Conservation (phyloP, 1,284 basidiomycete species). For the Neonothopanus nambi region DNA sequence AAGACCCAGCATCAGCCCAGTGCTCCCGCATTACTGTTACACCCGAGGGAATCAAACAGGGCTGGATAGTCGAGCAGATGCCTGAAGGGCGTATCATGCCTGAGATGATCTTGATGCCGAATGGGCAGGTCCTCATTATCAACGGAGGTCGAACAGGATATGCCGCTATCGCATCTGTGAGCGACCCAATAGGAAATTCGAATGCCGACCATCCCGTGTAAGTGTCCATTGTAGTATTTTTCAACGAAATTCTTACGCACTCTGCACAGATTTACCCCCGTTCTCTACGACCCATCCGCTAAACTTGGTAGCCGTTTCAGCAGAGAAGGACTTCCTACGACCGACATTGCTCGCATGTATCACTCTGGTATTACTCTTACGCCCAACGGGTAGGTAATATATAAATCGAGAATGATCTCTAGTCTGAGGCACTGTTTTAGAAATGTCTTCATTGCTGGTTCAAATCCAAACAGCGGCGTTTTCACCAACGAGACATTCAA, state of each 20-base stretch:
- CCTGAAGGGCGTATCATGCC: conserved; percentile 46
- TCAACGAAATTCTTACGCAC: not conserved
- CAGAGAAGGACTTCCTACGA: conserved; percentile 44
- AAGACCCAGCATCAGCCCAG: conserved; percentile 43
- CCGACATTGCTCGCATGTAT: conserved; percentile 45
- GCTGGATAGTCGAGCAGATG: conserved; percentile 41
- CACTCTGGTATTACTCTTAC: conserved; percentile 44
- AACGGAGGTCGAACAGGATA: conserved; percentile 48
- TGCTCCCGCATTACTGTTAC: conserved; percentile 42
- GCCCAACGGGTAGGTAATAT: conserved; percentile 30
- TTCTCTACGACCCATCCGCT: conserved; percentile 51
- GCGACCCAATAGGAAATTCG: conserved; percentile 33
- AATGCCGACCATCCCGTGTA: conserved; percentile 46
- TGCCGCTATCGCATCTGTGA: conserved; percentile 48
- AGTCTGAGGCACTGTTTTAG: conserved; percentile 6
- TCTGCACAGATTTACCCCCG: conserved; percentile 39
- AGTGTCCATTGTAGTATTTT: not conserved
- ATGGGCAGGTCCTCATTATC: conserved; percentile 50
- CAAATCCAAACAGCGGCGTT: conserved; percentile 45
- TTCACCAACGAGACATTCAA: conserved; percentile 33
- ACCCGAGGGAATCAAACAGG: conserved; percentile 35
- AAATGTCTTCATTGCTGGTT: conserved; percentile 49
- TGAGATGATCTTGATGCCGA: conserved; percentile 51
- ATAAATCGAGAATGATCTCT: not conserved
- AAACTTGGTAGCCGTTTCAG: conserved; percentile 47